A percentile compares a stretch with the other conserved stretches of the same genome.
Conservation (phyloP, 179 eudicot species). For the Amaranthus tricolor region DNA sequence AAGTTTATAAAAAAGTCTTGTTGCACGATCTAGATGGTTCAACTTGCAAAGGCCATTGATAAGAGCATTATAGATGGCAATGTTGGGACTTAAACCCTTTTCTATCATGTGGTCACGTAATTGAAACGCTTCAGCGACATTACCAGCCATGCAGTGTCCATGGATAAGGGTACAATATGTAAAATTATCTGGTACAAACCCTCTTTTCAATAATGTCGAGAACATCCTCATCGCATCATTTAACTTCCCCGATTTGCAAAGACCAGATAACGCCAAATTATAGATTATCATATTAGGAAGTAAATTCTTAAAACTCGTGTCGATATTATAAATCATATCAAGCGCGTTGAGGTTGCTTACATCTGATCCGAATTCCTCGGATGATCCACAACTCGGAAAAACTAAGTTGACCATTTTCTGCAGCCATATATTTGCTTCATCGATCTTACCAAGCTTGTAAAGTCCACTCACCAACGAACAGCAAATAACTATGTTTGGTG, state of each 20-base stretch:
- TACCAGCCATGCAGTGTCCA: constrained; percentile 44
- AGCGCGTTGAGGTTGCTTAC: constrained; percentile 21
- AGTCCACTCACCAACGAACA: constrained; percentile 53
- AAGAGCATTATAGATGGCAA: constrained; percentile 59
- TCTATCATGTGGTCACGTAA: constrained; percentile 62
- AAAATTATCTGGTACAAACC: constrained; percentile 59
- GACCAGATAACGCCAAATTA: constrained; percentile 51
- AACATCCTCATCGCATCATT: constrained; percentile 49
- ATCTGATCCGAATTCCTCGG: constrained; percentile 27
- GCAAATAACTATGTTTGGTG: constrained; percentile 48
- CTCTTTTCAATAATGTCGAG: constrained; percentile 38
- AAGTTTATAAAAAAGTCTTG: constrained; percentile 56
- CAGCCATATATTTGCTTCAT: constrained; percentile 51
- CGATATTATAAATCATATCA: constrained; percentile 33
- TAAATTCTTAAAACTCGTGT: constrained; percentile 27
- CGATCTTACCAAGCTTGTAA: constrained; percentile 45
- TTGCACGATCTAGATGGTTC: constrained; percentile 52
- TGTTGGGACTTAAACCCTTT: constrained; percentile 54
- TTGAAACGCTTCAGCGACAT: constrained; percentile 50
- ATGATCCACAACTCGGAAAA: constrained; percentile 23
- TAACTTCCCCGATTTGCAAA: constrained; percentile 55
- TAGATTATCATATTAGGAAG: constrained; percentile 45
- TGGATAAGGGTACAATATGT: constrained; percentile 55
- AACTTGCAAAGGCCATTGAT: constrained; percentile 62
- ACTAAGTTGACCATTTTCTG: constrained; percentile 44